Base-by-base conservation (phyloP, 2,329 filamentous ascomycete genomes). In the Penicillium glabrum region DNA sequence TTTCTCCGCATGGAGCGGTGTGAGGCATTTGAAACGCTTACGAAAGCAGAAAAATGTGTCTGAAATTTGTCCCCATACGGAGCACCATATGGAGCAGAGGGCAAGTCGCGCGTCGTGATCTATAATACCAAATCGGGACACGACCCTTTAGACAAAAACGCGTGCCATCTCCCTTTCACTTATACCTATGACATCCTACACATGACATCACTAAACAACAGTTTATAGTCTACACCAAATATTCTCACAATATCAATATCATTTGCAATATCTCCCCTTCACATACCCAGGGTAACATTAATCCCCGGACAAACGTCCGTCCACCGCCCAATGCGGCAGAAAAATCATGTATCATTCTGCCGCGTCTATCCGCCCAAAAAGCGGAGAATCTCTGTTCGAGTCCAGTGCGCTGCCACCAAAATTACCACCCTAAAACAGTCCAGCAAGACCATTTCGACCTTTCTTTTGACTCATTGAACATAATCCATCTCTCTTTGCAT, bases 351-450 rank as follows among this genome's bases (percentile, higher is more conserved):
- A 13, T 41, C 41, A 64, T 73, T 73, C 65, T 73, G 71, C 71
- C 70, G 64, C 56, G 59, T 64, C 58, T 65, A 49, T 58, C 71
- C 69, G 69, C 70, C 63, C 61, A 37, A 50, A 58, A 56, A 60
- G 59, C 59, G 61, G 61, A 58, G 61, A 61, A 61, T 56, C 51
- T 54, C 43, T 41, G 29, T 19, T 55, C 33, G 46, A 61, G 46
- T 56, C 41, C 51, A 60, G 51, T 55, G 57, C 53, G 31, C 51
- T 45, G 54, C 53, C 52, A 54, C 44, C 41, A 57, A 49, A 29
- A 29, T 8, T 51, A 44, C n/a, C 21, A 44, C 37, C 39, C 41
- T 51, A 19, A 51, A 29, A 44, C 24, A 16, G 43, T 13, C 23
- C 21, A 19, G 6, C 27, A 23, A 37, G 51, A 37, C 26, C 49